A percentile compares a stretch with the other conserved stretches of the same genome.
These are phyloP conservation scores for Tolypocladium guangdongense DNA, from an alignment of 2,329 filamentous ascomycete species.

Conservation along the genomic window DNA sequence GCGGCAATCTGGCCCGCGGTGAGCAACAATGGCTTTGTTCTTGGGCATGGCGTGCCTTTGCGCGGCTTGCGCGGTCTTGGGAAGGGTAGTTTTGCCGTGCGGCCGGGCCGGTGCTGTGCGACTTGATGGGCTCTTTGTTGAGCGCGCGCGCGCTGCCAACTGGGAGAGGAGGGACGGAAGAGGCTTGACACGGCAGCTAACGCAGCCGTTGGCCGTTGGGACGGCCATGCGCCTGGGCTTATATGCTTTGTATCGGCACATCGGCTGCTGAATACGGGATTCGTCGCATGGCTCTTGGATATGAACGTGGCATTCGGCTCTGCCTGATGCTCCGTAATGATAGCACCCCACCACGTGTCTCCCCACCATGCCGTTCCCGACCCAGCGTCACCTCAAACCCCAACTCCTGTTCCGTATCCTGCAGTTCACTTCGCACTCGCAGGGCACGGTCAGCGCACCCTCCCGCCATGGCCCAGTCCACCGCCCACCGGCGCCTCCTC, in stretches of 20 bases:
- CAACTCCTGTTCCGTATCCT: too few relatives aligned
- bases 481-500: conserved; percentile 71
- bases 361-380: neutral
- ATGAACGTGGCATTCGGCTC: neutral
- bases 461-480: conserved; percentile 44
- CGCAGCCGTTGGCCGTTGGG: neutral
- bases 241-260: neutral
- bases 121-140: neutral
- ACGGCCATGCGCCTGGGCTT: neutral
- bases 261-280: too few relatives aligned
- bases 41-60: neutral
- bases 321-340: too few relatives aligned
- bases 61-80: neutral
- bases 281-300: neutral
- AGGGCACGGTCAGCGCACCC: neutral
- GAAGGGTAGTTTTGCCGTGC: neutral
- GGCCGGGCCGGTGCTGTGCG: neutral
- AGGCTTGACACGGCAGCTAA: neutral
- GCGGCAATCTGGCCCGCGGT: neutral
- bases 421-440: too few relatives aligned
- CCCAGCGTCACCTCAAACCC: neutral
- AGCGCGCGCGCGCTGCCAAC: too few relatives aligned
- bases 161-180: too few relatives aligned
- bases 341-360: neutral
- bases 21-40: neutral